Conservation (phyloP, 73 alveolate genomes). For the Blepharisma japonicum region DNA sequence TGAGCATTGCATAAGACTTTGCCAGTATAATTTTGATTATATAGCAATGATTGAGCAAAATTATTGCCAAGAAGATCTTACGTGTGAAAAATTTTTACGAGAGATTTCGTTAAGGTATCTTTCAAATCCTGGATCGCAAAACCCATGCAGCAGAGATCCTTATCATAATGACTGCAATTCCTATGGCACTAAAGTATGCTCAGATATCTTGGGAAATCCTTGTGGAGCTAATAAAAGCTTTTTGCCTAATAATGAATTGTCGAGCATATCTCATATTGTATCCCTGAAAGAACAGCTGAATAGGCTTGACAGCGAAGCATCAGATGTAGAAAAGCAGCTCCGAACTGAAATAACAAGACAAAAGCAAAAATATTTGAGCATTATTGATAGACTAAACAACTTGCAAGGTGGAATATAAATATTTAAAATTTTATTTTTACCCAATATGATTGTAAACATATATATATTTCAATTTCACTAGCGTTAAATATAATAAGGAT, state of each 20-base stretch:
- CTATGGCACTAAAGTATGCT: neutral
- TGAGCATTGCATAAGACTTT: constrained; percentile 17
- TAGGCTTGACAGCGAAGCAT: neutral
- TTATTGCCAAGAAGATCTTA: constrained; percentile 1
- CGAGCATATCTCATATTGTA: neutral
- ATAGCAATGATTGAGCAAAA: neutral
- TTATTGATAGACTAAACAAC: neutral
- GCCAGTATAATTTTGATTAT: constrained; percentile 19
- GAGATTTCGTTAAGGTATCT: constrained; percentile 7
- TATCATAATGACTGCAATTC: neutral
- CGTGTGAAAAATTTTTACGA: constrained; percentile 17
- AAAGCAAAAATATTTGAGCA: constrained; percentile 17
- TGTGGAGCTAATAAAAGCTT: neutral
- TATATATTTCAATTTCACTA: too few relatives aligned
- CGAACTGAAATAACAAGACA: neutral
- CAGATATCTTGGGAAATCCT: constrained; percentile 6
- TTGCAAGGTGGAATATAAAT: neutral
- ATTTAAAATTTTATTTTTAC: too few relatives aligned
- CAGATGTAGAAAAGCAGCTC: neutral
- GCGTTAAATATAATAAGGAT: too few relatives aligned
- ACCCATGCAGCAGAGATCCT: neutral
- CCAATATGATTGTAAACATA: too few relatives aligned
- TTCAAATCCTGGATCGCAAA: neutral
- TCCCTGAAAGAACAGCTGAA: constrained; percentile 9
- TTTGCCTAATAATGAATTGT: too few relatives aligned